Conservation (phyloP, 257 asterid species). For the Penstemon eatonii region DNA sequence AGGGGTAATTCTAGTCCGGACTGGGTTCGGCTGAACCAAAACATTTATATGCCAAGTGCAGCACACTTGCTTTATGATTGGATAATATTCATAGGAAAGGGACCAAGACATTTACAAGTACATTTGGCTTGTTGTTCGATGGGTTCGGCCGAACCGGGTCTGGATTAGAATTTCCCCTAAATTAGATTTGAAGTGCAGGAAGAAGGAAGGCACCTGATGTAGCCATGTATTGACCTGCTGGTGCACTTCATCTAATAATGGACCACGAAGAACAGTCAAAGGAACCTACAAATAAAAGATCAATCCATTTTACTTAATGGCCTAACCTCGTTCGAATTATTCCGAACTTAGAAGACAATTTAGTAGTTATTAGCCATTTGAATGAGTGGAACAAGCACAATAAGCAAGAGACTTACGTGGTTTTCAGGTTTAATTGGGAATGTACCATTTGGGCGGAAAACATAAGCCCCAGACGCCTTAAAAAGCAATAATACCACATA, state of each 20-base stretch:
- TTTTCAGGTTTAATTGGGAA: conserved; percentile 52
- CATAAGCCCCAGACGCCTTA: conserved; percentile 89
- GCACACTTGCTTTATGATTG: too few species aligned
- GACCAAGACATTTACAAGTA: too few species aligned
- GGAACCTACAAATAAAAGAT: conserved; percentile 49
- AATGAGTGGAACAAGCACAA: conserved; percentile 16
- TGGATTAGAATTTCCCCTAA: background rate
- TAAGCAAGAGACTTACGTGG: conserved; percentile 42
- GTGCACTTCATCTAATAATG: conserved; percentile 79
- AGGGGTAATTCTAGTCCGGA: too few species aligned
- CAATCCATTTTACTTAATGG: conserved; percentile 15
- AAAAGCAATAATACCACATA: conserved; percentile 22
- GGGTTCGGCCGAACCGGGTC: too few species aligned
- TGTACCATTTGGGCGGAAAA: conserved; percentile 82
- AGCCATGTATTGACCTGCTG: conserved; percentile 68
- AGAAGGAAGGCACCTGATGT: conserved; percentile 56
- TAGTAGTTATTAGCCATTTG: conserved; percentile 10
- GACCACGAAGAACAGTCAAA: conserved; percentile 57
- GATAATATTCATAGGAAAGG: too few species aligned
- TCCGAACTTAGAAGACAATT: conserved; percentile 16
- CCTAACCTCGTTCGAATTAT: conserved; percentile 16
- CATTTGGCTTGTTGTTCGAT: too few species aligned
- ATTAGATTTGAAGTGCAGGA: conserved; percentile 16
- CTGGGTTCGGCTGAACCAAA: too few species aligned
- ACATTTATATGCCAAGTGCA: too few species aligned